phyloP scores from a whole-genome alignment of 2,329 filamentous ascomycete genomes.

The Xylariomycetidae sp. region DNA sequence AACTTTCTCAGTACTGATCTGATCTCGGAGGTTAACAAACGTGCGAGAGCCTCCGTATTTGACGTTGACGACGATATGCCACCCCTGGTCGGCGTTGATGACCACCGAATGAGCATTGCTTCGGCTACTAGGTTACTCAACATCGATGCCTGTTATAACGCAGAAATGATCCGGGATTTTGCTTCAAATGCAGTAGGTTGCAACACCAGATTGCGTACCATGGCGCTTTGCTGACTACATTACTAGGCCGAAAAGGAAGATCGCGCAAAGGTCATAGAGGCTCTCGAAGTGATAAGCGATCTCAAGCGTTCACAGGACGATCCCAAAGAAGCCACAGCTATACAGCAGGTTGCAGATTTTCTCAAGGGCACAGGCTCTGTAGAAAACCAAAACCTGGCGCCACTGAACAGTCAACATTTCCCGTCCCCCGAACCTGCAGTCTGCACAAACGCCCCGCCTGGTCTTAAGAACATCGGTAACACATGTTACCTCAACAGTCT shows the following conservation, averaged over 20 bases:
- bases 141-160: conserved; percentile 19
- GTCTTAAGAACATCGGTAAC: conserved; percentile 89
- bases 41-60: not conserved
- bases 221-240: not conserved
- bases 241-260: conserved; percentile 16
- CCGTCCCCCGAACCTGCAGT: conserved; percentile 14
- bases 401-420: not conserved
- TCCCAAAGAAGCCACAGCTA: conserved; percentile 15
- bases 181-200: conserved; percentile 18
- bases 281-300: conserved; percentile 22
- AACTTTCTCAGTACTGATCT: conserved; percentile 17
- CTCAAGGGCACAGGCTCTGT: conserved; percentile 12
- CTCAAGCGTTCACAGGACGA: conserved; percentile 16
- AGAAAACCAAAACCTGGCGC: not conserved
- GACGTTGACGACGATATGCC: too few species aligned
- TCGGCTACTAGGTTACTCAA: conserved; percentile 18
- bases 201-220: not conserved
- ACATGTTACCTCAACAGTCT: conserved; percentile 98
- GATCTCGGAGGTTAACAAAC: conserved; percentile 10
- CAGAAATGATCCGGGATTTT: conserved; percentile 23
- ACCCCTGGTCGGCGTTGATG: conserved; percentile 1
- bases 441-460: conserved; percentile 63
- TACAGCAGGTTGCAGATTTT: conserved; percentile 19
- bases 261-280: conserved; percentile 18
- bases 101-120: conserved; percentile 18